These are phyloP conservation scores for Quercus phellos DNA, from an alignment of 331 rosid species.

Conservation along the genomic window DNA sequence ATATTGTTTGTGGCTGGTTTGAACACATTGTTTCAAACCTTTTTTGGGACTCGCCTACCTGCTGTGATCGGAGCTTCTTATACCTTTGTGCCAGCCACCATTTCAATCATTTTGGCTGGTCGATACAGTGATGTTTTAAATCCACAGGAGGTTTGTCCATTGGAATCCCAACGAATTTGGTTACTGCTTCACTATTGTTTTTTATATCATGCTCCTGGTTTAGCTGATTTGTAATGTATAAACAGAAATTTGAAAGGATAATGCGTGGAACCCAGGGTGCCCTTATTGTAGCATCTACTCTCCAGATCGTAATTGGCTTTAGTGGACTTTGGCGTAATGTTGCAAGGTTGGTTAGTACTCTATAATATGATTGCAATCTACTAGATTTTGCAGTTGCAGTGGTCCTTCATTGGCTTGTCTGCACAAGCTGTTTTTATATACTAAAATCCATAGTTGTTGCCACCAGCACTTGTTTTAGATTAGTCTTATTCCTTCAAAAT, in stretches of 20 bases:
- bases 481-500: not conserved
- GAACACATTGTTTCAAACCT: slow-evolving; percentile 73
- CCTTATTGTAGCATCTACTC: slow-evolving; percentile 88
- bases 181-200: not conserved
- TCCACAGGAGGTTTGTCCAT: slow-evolving; percentile 69
- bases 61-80: slow-evolving; percentile 93
- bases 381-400: slow-evolving; percentile 4
- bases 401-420: not conserved
- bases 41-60: slow-evolving; percentile 91
- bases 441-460: not conserved
- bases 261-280: slow-evolving; percentile 99
- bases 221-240: slow-evolving; percentile 4
- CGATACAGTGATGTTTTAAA: slow-evolving; percentile 75
- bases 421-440: not conserved
- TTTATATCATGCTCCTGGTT: not conserved
- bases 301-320: slow-evolving; percentile 91
- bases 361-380: not conserved
- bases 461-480: not conserved
- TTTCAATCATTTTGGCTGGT: slow-evolving; percentile 84
- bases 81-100: slow-evolving; percentile 83
- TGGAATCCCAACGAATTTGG: slow-evolving; percentile 2
- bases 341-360: slow-evolving; percentile 54
- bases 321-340: slow-evolving; percentile 99
- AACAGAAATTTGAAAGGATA: slow-evolving; percentile 87
- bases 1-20: slow-evolving; percentile 83